Base-by-base conservation (phyloP, 176 grass and related monocot species). In the Cenchrus purpureus region DNA sequence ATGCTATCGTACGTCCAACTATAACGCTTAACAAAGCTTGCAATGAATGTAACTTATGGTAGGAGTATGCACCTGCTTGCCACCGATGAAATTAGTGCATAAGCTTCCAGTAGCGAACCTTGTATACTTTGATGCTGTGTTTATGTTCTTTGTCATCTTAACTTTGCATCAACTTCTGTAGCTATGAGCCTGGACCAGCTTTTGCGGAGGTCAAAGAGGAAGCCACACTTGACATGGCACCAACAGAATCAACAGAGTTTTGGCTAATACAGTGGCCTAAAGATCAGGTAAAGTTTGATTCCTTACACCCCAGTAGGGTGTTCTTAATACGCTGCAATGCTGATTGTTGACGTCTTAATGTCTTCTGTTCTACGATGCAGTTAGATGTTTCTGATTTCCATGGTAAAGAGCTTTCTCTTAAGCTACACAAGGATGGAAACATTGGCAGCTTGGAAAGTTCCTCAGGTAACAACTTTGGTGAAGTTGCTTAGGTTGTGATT, bases 231-330 rank as follows among this genome's bases (percentile, higher is more conserved):
- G 82, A 94, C 67, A 82, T 92, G 10, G 66, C 92, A 19, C 46
- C 60, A 17, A 81, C 90, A 15, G 95, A 91, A 8, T 91, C 95
- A 34, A 89, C 69, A 12, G 90, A 94, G 86, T 82, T 92, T 87
- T 97, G 95, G 95, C 88, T 97, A 22, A 92, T 97, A 52, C 95
- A 97, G 66, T 94, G 88, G 92, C 88, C 92, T 59, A 76, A 94
- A 69, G 85, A 97, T 77, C 82, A 92, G 84, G 90, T 91, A 81
- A 44, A 15, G 1, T 16, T 13, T 65, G 32, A 3, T n/a, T 29
- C 55, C 53, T 77, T 76, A 40, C 42, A 75, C 19, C 28, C 46
- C 14, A 25, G 8, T 77, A 20, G 7, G 60, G n/a, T 77, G 43
- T 31, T 70, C 43, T 49, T 88, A 68, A 69, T 79, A 10, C 34